phyloP scores from a whole-genome alignment of 1,284 basidiomycete species.

The Porodaedalea pini region DNA sequence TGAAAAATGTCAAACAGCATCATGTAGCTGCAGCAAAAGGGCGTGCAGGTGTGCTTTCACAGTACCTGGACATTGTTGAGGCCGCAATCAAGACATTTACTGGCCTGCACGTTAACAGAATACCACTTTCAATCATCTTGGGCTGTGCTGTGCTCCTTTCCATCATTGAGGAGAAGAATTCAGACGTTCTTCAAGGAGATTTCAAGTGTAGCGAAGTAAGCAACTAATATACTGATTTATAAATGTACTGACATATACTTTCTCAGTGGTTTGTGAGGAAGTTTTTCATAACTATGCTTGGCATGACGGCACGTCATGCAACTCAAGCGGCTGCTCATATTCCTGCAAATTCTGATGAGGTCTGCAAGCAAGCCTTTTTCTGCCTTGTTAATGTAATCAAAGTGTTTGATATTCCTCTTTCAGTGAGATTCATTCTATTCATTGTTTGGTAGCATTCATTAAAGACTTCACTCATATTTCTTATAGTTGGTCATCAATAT shows the following conservation, averaged over 20 bases:
- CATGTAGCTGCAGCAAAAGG: background rate
- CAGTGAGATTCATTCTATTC: constrained; percentile 19
- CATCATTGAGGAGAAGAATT: background rate
- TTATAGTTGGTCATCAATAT: constrained; percentile 30
- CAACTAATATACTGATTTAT: no score
- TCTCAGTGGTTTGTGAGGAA: background rate
- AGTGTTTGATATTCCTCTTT: background rate
- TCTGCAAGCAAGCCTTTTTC: background rate
- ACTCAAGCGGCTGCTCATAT: constrained; percentile 1
- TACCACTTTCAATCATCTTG: background rate
- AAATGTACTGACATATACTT: background rate
- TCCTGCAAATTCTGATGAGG: background rate
- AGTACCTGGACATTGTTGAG: background rate
- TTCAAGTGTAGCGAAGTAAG: constrained; percentile 2
- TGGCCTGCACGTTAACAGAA: background rate
- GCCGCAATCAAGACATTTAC: background rate
- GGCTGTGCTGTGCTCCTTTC: background rate
- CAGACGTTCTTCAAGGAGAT: background rate
- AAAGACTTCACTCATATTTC: constrained; percentile 22
- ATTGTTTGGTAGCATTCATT: background rate
- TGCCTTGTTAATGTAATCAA: background rate
- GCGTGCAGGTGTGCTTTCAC: background rate
- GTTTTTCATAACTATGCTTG: background rate
- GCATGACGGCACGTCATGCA: background rate
- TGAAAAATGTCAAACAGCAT: background rate